Evolutionary conservation across 371 early-diverging fungal species (phyloP).

Genomic region (Apophysomyces ossiformis): DNA sequence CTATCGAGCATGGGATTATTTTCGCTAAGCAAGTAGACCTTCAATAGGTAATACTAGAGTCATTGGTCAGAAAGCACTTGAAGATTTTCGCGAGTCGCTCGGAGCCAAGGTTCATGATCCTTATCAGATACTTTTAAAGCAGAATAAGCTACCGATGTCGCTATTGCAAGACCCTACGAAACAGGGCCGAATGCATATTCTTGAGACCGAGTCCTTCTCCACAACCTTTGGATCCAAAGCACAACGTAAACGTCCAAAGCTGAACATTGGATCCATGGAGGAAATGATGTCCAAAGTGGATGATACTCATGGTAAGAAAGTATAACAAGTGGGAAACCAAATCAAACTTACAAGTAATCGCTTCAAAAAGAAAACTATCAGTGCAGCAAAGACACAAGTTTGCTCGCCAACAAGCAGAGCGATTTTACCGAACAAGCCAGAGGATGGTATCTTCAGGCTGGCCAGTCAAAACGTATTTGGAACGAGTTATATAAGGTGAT

Average conservation of each 20-base stretch:
- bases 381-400: constrained; percentile 72
- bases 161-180: constrained; percentile 87
- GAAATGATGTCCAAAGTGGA: constrained; percentile 81
- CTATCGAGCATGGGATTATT: neutral
- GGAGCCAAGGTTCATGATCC: constrained; percentile 90
- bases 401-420: constrained; percentile 73
- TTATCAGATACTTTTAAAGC: constrained; percentile 94
- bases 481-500: constrained; percentile 99
- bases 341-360: too few species aligned
- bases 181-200: constrained; percentile 85
- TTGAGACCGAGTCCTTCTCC: constrained; percentile 92
- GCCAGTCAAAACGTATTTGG: constrained; percentile 99
- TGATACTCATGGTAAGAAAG: constrained; percentile 54
- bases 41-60: constrained; percentile 87
- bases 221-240: constrained; percentile 93
- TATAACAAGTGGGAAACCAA: neutral
- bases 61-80: constrained; percentile 91
- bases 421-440: constrained; percentile 78
- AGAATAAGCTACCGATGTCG: constrained; percentile 98
- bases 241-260: constrained; percentile 93
- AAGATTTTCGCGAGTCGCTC: constrained; percentile 91
- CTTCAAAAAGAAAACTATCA: constrained; percentile 66
- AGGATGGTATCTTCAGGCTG: constrained; percentile 91
- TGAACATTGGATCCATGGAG: constrained; percentile 74
- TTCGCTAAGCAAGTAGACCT: neutral